Percentiles rank a stretch among this genome's conserved stretches.
Conservation (phyloP, 768 basidiomycete species). For the Amanita phalloides region DNA sequence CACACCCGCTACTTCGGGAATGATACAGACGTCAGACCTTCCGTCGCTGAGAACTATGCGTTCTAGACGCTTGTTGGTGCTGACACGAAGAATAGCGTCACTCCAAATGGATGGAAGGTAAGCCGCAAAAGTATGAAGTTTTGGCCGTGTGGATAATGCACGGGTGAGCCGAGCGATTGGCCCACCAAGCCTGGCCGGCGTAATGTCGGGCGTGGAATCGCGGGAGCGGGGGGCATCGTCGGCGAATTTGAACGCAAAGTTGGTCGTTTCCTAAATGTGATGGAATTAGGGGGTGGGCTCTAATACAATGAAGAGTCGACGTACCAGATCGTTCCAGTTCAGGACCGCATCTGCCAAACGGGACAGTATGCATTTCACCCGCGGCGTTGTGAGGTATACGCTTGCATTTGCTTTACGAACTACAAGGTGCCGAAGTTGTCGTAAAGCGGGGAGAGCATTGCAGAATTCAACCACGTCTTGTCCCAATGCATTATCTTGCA, state of each 20-base stretch:
- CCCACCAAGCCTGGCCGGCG: slow-evolving; percentile 7
- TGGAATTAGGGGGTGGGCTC: not conserved
- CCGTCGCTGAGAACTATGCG: slow-evolving; percentile 28
- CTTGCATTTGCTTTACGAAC: slow-evolving; percentile 35
- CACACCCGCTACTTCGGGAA: slow-evolving; percentile 4
- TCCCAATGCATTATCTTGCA: slow-evolving; percentile 5
- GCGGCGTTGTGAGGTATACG: slow-evolving; percentile 45
- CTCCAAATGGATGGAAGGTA: slow-evolving; percentile 53
- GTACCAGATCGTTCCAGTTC: slow-evolving; percentile 36
- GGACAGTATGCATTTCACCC: slow-evolving; percentile 31
- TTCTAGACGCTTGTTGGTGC: slow-evolving; percentile 36
- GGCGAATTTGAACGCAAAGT: slow-evolving; percentile 47
- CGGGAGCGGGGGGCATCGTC: slow-evolving; percentile 24
- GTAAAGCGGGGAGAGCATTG: slow-evolving; percentile 25
- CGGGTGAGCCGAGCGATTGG: slow-evolving; percentile 23
- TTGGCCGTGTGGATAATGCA: slow-evolving; percentile 25
- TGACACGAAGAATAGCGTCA: slow-evolving; percentile 36
- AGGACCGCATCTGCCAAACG: slow-evolving; percentile 34
- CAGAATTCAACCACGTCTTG: slow-evolving; percentile 27
- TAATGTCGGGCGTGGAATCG: not conserved
- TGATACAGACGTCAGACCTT: slow-evolving; percentile 6
- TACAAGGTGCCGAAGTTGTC: slow-evolving; percentile 31
- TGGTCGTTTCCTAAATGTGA: slow-evolving; percentile 34
- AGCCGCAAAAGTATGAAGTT: slow-evolving; percentile 39
- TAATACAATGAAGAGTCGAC: slow-evolving; percentile 12